Percentiles rank a stretch among this genome's conserved stretches.
Evolutionary conservation across 129 eudicot species (phyloP).

Genomic region (Deinandra increscens): DNA sequence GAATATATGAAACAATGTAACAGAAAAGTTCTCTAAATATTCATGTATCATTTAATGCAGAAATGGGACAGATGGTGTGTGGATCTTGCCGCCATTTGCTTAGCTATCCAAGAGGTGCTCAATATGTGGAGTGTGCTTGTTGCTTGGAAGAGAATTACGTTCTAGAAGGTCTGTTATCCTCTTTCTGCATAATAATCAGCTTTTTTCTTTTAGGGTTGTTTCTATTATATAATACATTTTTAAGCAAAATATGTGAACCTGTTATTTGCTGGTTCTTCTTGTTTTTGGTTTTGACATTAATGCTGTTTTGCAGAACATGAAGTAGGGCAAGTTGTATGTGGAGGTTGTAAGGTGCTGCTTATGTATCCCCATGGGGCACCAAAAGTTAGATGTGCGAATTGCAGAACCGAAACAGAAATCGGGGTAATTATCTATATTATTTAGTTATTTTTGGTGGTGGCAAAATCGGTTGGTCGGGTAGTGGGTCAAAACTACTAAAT

Average conservation of each 20-base stretch:
- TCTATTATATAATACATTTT: neutral
- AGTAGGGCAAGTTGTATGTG: constrained; percentile 89
- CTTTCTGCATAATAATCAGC: neutral
- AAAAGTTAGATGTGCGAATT: constrained; percentile 68
- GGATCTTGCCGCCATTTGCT: constrained; percentile 87
- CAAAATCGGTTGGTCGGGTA: neutral
- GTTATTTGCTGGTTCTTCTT: neutral
- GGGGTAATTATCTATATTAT: constrained; percentile 42
- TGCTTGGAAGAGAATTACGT: constrained; percentile 83
- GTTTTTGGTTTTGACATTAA: neutral
- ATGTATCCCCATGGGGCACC: constrained; percentile 85
- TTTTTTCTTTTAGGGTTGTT: neutral
- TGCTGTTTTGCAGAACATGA: constrained; percentile 55
- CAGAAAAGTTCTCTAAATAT: neutral
- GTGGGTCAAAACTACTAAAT: neutral
- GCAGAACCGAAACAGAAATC: constrained; percentile 64
- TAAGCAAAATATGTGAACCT: neutral
- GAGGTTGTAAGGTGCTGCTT: constrained; percentile 72
- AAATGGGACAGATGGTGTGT: constrained; percentile 87
- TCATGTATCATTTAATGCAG: constrained; percentile 43
- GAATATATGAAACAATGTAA: constrained; percentile 1
- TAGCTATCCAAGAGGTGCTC: constrained; percentile 81
- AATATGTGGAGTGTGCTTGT: constrained; percentile 71
- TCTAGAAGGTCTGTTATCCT: constrained; percentile 62
- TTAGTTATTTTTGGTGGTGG: neutral